A percentile compares a stretch with the other conserved stretches of the same genome.
Conservation (phyloP, 805 yeast species). For the Starmerella stellata region DNA sequence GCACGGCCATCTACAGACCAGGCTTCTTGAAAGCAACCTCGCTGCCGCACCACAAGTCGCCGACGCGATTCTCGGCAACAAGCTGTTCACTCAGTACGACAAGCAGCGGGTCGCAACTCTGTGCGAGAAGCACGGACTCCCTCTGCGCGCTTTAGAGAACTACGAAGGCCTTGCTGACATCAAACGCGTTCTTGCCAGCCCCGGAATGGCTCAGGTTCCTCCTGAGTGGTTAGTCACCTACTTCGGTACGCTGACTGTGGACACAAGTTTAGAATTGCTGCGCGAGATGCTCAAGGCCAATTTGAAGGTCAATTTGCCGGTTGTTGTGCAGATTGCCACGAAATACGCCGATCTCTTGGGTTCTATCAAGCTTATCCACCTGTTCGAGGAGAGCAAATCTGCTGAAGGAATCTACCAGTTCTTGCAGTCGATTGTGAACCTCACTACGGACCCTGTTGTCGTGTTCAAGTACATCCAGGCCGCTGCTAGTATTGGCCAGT, state of each 20-base stretch:
- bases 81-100: slow-evolving; percentile 90
- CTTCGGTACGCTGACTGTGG: slow-evolving; percentile 87
- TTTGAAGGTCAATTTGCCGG: slow-evolving; percentile 73
- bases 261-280: slow-evolving; percentile 75
- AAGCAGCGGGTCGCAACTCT: slow-evolving; percentile 79
- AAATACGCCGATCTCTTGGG: slow-evolving; percentile 91
- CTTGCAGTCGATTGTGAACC: slow-evolving; percentile 78
- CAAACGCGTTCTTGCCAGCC: slow-evolving; percentile 82
- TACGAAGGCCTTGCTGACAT: slow-evolving; percentile 89
- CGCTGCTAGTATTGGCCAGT: slow-evolving; percentile 78
- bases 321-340: slow-evolving; percentile 89
- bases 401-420: slow-evolving; percentile 89
- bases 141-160: slow-evolving; percentile 90
- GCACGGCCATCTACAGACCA: slow-evolving; percentile 90
- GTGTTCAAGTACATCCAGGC: slow-evolving; percentile 91
- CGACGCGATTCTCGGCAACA: slow-evolving; percentile 91
- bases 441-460: slow-evolving; percentile 85
- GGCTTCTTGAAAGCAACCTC: slow-evolving; percentile 79
- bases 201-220: slow-evolving; percentile 42
- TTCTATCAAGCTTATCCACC: slow-evolving; percentile 60
- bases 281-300: slow-evolving; percentile 68
- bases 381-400: slow-evolving; percentile 86
- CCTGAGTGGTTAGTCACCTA: slow-evolving; percentile 84
- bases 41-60: slow-evolving; percentile 98
- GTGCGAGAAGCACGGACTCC: slow-evolving; percentile 90